Evolutionary conservation across 768 basidiomycete species (phyloP), one percentile per base, ranked within the genome.

Genomic region (Calocybe gangraenosa): DNA sequence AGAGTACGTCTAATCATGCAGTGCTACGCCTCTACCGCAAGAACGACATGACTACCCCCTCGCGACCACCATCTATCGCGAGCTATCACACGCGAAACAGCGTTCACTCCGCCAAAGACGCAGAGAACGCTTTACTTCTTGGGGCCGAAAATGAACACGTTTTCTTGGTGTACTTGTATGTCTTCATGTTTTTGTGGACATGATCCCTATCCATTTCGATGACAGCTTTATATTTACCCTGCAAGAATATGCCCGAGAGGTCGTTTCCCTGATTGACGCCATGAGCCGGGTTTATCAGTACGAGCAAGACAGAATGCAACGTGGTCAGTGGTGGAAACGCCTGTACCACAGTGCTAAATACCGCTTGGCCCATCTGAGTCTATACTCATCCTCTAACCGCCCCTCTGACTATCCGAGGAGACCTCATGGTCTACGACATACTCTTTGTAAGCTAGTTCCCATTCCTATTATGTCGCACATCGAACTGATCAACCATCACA

Each of bases 201-300:
- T 28, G 11, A 5, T 6, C 11, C 25, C 6, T 28, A 28, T 28
- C 11, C 25, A 28, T 6, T 32, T 32, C 3, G 15, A 21, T 23
- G 13, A 21, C 51, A 96, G 93, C 69, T 97, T 95, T 65, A 87
- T 96, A 52, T 99, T 97, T 65, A 95, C 92, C 0, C 62, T 97
- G 35, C 92, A 99, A 65, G 96, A 98, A 59, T 97, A 97, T 60
- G 79, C 90, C 7, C 72, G 77, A 47, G 95, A 98, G 62, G 64
- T 95, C 40, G 71, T 86, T 23, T 81, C 80, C 15, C 78, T 98
- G 9, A 76, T 90, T 0, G 89, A 93, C 59, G 84, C 89, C 7
- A 88, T 97, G 74, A 74, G 81, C 40, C 74, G 84, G 45, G 83
- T 97, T 37, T 84, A 87, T 44, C 74, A 68, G 43, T 76, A 81